A percentile compares a stretch with the other conserved stretches of the same genome.
Conservation (phyloP, 2,329 filamentous ascomycete genomes). For the Macrophomina phaseolina region DNA sequence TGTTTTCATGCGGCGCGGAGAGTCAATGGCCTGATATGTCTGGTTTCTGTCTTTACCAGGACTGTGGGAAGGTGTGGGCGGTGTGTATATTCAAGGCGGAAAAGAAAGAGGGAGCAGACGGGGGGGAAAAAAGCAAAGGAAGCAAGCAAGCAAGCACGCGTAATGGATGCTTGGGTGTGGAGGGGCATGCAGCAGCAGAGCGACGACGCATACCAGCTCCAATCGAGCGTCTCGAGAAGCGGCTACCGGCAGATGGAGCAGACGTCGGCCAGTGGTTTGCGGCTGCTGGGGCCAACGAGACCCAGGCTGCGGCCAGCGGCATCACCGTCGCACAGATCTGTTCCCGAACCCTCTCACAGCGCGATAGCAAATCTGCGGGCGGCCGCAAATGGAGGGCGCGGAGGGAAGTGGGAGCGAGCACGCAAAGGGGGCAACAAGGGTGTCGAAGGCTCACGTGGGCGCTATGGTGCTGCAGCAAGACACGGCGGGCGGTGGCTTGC, state of each 20-base stretch:
- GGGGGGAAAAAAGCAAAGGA: not conserved
- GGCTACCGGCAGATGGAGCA: not conserved
- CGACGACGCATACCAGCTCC: constrained; percentile 4
- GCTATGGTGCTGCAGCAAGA: not conserved
- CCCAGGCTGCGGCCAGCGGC: constrained; percentile 7
- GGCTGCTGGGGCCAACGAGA: not conserved
- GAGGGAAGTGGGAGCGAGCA: not conserved
- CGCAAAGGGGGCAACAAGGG: not conserved
- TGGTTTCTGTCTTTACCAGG: not conserved
- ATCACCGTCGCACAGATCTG: constrained; percentile 2
- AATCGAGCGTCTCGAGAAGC: constrained; percentile 16
- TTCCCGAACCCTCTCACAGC: constrained; percentile 1
- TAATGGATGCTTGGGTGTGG: not conserved
- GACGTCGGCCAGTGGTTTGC: not conserved
- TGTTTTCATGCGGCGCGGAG: constrained; percentile 5
- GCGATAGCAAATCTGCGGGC: not conserved
- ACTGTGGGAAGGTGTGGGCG: not conserved
- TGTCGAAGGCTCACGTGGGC: not conserved
- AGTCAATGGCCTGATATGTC: constrained; percentile 18
- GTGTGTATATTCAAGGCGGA: not conserved
- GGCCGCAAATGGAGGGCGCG: not conserved
- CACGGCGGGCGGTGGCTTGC: not conserved
- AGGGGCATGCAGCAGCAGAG: not conserved
- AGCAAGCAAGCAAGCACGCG: not conserved
- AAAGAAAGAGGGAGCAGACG: not conserved